Evolutionary conservation across 2,329 filamentous ascomycete genomes (phyloP).

Genomic region (Hymenotorrendiella dingleyae): DNA sequence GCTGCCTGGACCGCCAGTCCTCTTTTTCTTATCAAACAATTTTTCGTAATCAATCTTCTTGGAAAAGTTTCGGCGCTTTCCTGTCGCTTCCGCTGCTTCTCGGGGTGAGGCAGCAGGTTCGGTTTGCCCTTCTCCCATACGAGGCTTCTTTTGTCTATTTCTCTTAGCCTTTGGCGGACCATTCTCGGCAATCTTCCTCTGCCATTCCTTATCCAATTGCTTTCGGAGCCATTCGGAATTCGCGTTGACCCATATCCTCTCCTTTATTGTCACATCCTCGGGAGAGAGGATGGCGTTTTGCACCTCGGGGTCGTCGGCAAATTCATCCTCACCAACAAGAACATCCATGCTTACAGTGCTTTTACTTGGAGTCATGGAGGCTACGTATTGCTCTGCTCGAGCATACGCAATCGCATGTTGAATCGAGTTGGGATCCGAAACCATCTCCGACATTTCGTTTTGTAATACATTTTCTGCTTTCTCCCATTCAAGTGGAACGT

Average conservation of each 20-base stretch:
- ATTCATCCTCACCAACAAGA: constrained; percentile 73
- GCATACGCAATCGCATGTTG: constrained; percentile 54
- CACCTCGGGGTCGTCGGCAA: constrained; percentile 85
- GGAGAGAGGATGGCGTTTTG: constrained; percentile 68
- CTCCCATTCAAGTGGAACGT: constrained; percentile 49
- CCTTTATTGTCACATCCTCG: constrained; percentile 74
- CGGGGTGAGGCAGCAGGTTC: constrained; percentile 63
- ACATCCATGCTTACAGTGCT: constrained; percentile 51
- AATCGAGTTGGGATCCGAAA: constrained; percentile 54
- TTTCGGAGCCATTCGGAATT: constrained; percentile 90
- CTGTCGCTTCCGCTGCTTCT: constrained; percentile 59
- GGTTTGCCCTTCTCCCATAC: constrained; percentile 59
- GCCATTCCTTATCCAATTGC: constrained; percentile 77
- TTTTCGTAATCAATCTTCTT: constrained; percentile 76
- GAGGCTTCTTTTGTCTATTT: constrained; percentile 47
- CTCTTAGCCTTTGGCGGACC: constrained; percentile 51
- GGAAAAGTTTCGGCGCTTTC: constrained; percentile 59
- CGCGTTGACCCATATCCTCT: constrained; percentile 88
- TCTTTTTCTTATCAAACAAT: too few species aligned
- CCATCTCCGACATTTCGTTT: constrained; percentile 63
- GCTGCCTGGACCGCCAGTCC: constrained; percentile 48
- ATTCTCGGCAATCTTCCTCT: constrained; percentile 57
- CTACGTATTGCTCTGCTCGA: constrained; percentile 49
- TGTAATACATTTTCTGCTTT: constrained; percentile 59
- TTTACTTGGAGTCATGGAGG: constrained; percentile 47